These are phyloP conservation scores for Trichophyton simii DNA, from an alignment of 2,329 filamentous ascomycete genomes.

Conservation along the genomic window DNA sequence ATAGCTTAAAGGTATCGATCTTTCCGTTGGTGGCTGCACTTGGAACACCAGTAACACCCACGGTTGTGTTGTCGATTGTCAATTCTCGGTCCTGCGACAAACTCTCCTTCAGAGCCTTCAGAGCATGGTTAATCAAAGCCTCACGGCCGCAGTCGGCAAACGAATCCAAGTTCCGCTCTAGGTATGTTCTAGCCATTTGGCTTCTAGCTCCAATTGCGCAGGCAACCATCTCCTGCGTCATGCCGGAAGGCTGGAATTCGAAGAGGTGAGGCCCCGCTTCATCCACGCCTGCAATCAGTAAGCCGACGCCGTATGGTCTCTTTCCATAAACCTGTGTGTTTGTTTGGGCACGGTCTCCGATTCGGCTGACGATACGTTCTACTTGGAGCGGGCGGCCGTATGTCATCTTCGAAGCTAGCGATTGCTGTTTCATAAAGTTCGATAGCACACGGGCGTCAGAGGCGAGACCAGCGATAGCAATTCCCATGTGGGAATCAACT, in stretches of 20 bases:
- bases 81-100: slow-evolving; percentile 94
- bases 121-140: slow-evolving; percentile 78
- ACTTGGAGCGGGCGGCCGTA: slow-evolving; percentile 90
- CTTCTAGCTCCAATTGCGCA: slow-evolving; percentile 91
- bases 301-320: slow-evolving; percentile 87
- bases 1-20: slow-evolving; percentile 74
- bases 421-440: slow-evolving; percentile 99
- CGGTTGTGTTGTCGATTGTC: slow-evolving; percentile 90
- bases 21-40: slow-evolving; percentile 40
- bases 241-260: slow-evolving; percentile 91
- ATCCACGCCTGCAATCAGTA: slow-evolving; percentile 87
- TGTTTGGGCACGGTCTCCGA: slow-evolving; percentile 90
- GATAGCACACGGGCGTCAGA: slow-evolving; percentile 97
- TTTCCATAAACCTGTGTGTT: slow-evolving; percentile 98
- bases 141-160: slow-evolving; percentile 68
- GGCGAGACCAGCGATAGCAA: slow-evolving; percentile 91
- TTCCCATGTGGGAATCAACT: slow-evolving; percentile 87
- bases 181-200: slow-evolving; percentile 95
- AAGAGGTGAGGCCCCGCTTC: slow-evolving; percentile 90
- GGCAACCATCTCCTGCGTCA: slow-evolving; percentile 94
- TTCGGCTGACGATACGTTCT: slow-evolving; percentile 76
- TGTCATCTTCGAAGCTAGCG: slow-evolving; percentile 84
- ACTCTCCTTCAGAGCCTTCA: slow-evolving; percentile 87
- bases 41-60: slow-evolving; percentile 65
- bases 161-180: slow-evolving; percentile 79